Evolutionary conservation across 2,329 filamentous ascomycete genomes (phyloP), one percentile per base, ranked within the genome.

Genomic region (Aspergillus sp.): DNA sequence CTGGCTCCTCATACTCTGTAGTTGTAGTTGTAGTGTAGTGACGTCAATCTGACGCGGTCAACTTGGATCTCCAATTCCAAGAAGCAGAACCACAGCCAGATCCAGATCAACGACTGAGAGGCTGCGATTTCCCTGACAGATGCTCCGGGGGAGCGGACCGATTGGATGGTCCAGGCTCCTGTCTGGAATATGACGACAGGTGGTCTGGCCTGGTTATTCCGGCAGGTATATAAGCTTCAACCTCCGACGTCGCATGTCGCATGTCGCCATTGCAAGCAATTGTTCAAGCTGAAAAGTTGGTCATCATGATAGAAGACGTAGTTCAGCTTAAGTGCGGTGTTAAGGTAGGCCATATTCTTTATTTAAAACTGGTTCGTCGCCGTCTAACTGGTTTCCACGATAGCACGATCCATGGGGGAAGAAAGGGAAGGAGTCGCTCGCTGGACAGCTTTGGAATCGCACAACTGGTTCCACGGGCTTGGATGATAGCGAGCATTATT

Each of bases 361-460:
- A 8, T 19, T 9, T 8, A 19, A 19, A 19, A 19, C 19, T 19
- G 19, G 19, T 19, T 19, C 19, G 19, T 19, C 19, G 27, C 27
- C 17, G 15, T 35, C 12, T 45, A 19, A 47, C 41, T 21, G 25
- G 27, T 31, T 45, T n/a, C 52, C 2, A 19, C 7, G 43, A 23
- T 14, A 87, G 73, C 80, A 87, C 64, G 90, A 90, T 63, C 80
- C 83, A 11, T 92, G 89, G 88, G 90, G 89, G 2, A 89, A 86
- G 69, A 80, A 83, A 64, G 89, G 89, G 27, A 81, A 79, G 14
- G 71, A 87, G 2, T 91, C 88, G 0, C 72, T 90, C 12, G 86
- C 87, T 12, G 89, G 87, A 1, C 80, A 79, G 43, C 76, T 90
- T 9, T 90, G 87, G 66, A 80, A 82, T 11, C 83, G 87, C 63